Base-by-base conservation (phyloP, 805 yeast genomes). In the Candida qinlingensis region DNA sequence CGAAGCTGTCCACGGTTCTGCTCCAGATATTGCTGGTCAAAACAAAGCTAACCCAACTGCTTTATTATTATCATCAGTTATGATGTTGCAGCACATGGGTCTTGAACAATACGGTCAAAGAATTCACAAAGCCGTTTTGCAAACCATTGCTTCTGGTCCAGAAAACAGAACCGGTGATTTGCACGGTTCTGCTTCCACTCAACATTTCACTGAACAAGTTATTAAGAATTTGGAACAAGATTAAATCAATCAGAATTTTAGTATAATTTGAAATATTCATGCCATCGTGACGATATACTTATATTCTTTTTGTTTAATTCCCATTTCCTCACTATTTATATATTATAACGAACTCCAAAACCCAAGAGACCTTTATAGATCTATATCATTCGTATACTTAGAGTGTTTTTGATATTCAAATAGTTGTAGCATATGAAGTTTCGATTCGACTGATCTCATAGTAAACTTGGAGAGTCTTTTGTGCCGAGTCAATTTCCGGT, bases 1-100 rank as follows among this genome's bases (percentile, higher is more conserved):
- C 71, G 99, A 94, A 81, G 99, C 99, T 57, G 99, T 94, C 66
- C 99, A 94, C 72, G 99, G 99, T 71, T 91, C 98, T 50, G 99
- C 99, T 55, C 99, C 99, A 62, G 99, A 94, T 71, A 94, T 94
- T 66, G 98, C 98, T 54, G 99, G 99, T 67, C 89, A 94, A 80
- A 95, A 96, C 68, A 81, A 88, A 69, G 99, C 99, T 57, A 94
- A 94, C 83, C 99, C 99, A 75, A 94, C 99, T 53, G 99, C 99
- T 49, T 74, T 94, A 67, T 78, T 94, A 69, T 80, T 94, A 68
- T 89, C 97, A 44, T 92, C 98, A 41, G 89, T 91, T 67, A 94
- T 94, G 97, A 92, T 94, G 98, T 85, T 94, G 79, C 87, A 96
- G 77, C 99, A 94, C 80, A 92, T 94, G 98, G 84, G 88, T 46